Evolutionary conservation across 371 early-diverging fungal species (phyloP).

Genomic region (Batkoa obscura): DNA sequence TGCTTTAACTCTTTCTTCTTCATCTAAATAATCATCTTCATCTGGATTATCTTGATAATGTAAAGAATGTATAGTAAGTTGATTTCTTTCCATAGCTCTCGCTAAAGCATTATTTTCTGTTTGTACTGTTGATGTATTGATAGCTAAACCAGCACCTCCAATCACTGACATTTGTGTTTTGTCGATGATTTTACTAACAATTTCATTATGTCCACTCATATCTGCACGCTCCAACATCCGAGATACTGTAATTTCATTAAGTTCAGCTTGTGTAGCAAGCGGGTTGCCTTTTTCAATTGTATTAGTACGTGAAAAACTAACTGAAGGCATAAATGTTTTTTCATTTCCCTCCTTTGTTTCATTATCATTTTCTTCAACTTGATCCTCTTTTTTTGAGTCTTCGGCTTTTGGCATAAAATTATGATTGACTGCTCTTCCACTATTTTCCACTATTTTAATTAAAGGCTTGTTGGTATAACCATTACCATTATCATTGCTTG

Average conservation of each 20-base stretch:
- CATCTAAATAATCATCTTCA: not conserved
- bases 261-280: conserved; percentile 17
- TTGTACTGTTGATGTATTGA: conserved; percentile 3
- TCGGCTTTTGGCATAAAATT: not conserved
- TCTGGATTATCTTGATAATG: conserved; percentile 11
- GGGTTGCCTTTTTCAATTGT: conserved; percentile 16
- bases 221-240: conserved; percentile 30
- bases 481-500: not conserved
- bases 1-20: conserved; percentile 7
- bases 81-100: conserved; percentile 39
- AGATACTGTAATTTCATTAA: conserved; percentile 43
- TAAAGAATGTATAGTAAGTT: conserved; percentile 42
- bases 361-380: not conserved
- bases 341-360: too few species aligned
- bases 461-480: too few species aligned
- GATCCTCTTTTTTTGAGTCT: not conserved
- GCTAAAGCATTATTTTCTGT: conserved; percentile 22
- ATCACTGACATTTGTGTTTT: conserved; percentile 30
- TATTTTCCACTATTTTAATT: too few species aligned
- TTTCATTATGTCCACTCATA: not conserved
- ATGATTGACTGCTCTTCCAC: too few species aligned
- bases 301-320: conserved; percentile 12
- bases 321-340: conserved; percentile 1
- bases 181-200: not conserved
- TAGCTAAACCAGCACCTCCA: conserved; percentile 13